These are phyloP conservation scores for Didymellaceae sp. DNA, from an alignment of 2,329 filamentous ascomycete species.

Conservation along the genomic window DNA sequence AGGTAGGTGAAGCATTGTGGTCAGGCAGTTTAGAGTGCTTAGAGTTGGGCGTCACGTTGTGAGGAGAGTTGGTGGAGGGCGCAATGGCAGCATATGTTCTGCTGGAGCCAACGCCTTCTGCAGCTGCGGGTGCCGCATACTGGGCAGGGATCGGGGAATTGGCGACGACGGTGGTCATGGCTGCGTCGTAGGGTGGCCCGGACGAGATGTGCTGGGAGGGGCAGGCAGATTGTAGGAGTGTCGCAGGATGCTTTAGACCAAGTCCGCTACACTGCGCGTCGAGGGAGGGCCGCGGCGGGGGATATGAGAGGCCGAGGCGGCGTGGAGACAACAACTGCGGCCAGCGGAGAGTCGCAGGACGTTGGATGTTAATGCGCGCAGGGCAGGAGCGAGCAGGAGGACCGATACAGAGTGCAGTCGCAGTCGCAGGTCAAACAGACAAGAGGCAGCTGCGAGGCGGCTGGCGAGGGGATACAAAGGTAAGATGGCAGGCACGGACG, in stretches of 20 bases:
- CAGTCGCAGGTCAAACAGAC: not conserved
- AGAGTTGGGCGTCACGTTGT: slow-evolving; percentile 47
- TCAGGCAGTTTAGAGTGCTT: slow-evolving; percentile 42
- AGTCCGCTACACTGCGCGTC: slow-evolving; percentile 46
- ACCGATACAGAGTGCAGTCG: not conserved
- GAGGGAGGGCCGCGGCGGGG: slow-evolving; percentile 40
- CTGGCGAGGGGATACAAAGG: slow-evolving; percentile 14
- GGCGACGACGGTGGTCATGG: slow-evolving; percentile 57
- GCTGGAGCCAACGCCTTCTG: slow-evolving; percentile 48
- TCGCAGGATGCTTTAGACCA: slow-evolving; percentile 40
- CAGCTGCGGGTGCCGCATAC: slow-evolving; percentile 45
- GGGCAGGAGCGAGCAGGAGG: slow-evolving; percentile 17
- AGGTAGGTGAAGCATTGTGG: slow-evolving; percentile 51
- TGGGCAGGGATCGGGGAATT: slow-evolving; percentile 50
- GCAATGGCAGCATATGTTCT: slow-evolving; percentile 55
- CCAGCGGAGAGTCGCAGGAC: slow-evolving; percentile 8
- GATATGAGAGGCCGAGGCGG: slow-evolving; percentile 18
- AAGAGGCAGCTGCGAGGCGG: slow-evolving; percentile 10
- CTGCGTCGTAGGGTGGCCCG: slow-evolving; percentile 31
- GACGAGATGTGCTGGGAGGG: slow-evolving; percentile 23
- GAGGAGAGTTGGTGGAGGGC: slow-evolving; percentile 50
- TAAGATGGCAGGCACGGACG: slow-evolving; percentile 18
- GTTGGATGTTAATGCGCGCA: slow-evolving; percentile 12
- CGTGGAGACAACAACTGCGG: slow-evolving; percentile 6
- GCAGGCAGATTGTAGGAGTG: slow-evolving; percentile 44